phyloP scores from a whole-genome alignment of 345 rosid species.

The Excoecaria cochinchinensis region DNA sequence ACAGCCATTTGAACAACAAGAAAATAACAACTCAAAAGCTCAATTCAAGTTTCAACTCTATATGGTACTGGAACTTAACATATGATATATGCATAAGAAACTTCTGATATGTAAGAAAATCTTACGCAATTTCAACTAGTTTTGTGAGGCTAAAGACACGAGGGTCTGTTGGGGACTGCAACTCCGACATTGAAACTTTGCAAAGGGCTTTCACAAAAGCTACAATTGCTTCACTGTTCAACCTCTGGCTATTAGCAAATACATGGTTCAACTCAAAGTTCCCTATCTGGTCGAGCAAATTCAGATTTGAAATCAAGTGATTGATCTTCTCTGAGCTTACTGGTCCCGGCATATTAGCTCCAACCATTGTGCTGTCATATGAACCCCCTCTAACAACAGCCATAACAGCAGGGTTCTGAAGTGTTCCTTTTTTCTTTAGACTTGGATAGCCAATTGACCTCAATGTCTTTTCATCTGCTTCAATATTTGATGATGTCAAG shows the following conservation, averaged over 20 bases:
- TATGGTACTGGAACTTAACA: background rate
- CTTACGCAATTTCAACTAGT: conserved; percentile 99
- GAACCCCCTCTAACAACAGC: conserved; percentile 91
- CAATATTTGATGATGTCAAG: conserved; percentile 83
- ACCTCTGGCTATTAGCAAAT: conserved; percentile 85
- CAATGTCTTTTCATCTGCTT: conserved; percentile 61
- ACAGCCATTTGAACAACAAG: background rate
- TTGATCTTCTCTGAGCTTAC: conserved; percentile 91
- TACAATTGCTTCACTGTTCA: conserved; percentile 95
- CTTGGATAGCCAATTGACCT: conserved; percentile 61
- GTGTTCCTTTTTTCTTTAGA: conserved; percentile 78
- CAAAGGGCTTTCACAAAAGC: conserved; percentile 97
- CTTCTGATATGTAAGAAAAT: conserved; percentile 14
- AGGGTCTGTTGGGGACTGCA: conserved; percentile 93
- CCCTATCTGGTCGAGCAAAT: conserved; percentile 96
- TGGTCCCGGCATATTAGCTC: conserved; percentile 60
- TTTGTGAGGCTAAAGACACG: conserved; percentile 96
- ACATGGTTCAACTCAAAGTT: conserved; percentile 93
- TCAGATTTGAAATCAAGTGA: conserved; percentile 82
- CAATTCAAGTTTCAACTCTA: background rate
- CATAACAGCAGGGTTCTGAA: conserved; percentile 87
- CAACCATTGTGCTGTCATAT: conserved; percentile 94
- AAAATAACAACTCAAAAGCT: background rate
- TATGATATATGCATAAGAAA: background rate
- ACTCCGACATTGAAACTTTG: conserved; percentile 95